Evolutionary conservation across 805 yeast species (phyloP).

Genomic region (Scheffersomyces ergatensis): DNA sequence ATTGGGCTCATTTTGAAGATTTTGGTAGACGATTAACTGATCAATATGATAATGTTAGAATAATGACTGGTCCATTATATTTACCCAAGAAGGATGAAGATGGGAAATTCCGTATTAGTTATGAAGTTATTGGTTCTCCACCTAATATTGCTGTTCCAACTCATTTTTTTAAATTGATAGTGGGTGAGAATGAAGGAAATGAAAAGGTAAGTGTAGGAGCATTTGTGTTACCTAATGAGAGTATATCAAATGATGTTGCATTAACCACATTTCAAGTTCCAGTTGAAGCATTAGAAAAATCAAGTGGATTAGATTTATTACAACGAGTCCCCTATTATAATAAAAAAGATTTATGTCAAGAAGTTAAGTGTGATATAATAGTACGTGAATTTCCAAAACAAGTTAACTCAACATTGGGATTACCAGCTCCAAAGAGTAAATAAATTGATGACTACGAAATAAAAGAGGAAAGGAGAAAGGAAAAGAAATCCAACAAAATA

Average conservation of each 20-base stretch:
- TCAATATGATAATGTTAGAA: constrained; percentile 71
- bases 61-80: constrained; percentile 92
- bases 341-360: constrained; percentile 70
- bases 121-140: constrained; percentile 95
- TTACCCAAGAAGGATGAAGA: constrained; percentile 78
- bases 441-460: too few species aligned
- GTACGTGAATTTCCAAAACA: constrained; percentile 75
- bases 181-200: constrained; percentile 62
- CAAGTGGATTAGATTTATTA: constrained; percentile 81
- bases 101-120: constrained; percentile 80
- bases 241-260: constrained; percentile 68
- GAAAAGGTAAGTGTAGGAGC: constrained; percentile 74
- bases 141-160: constrained; percentile 97
- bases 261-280: constrained; percentile 82
- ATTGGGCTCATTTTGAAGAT: constrained; percentile 96
- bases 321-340: constrained; percentile 58
- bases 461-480: too few species aligned
- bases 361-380: constrained; percentile 73
- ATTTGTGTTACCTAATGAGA: constrained; percentile 89
- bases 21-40: constrained; percentile 76
- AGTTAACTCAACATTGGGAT: constrained; percentile 6
- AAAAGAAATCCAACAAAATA: too few species aligned
- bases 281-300: constrained; percentile 80
- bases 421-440: neutral
- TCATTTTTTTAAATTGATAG: constrained; percentile 87